These are phyloP conservation scores for Camelina hispida DNA, from an alignment of 345 rosid genomes.

Conservation along the genomic window DNA sequence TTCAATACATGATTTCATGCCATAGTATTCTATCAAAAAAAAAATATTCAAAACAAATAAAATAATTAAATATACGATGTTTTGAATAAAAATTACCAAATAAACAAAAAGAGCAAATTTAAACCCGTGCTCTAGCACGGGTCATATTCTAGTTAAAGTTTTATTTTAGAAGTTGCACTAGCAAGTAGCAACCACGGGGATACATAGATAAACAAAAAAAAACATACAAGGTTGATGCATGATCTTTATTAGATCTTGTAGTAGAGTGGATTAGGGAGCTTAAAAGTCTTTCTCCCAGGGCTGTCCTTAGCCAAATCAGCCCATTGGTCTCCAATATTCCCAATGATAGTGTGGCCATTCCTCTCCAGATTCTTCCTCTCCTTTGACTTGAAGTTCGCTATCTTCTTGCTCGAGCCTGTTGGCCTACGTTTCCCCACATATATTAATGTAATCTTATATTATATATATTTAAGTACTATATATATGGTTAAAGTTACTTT, in stretches of 20 bases:
- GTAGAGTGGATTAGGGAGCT: constrained; percentile 62
- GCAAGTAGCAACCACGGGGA: neutral
- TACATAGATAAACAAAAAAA: neutral
- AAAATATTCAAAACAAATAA: too few species aligned
- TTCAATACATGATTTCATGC: too few species aligned
- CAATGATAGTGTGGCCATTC: constrained; percentile 56
- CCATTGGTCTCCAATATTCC: constrained; percentile 68
- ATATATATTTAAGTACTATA: neutral
- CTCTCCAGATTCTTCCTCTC: neutral
- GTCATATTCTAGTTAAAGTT: too few species aligned
- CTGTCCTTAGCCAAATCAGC: constrained; percentile 46
- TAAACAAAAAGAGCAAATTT: too few species aligned
- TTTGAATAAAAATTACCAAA: too few species aligned
- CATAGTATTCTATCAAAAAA: too few species aligned
- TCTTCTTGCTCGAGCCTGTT: constrained; percentile 26
- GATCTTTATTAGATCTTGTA: constrained; percentile 33
- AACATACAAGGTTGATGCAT: neutral
- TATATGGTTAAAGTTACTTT: neutral
- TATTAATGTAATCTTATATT: neutral
- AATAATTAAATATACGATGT: too few species aligned
- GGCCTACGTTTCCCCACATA: constrained; percentile 32
- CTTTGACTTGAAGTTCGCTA: constrained; percentile 36
- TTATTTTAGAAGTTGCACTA: neutral
- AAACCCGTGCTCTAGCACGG: too few species aligned
- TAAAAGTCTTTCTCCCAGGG: constrained; percentile 53